Evolutionary conservation across 2,329 filamentous ascomycete genomes (phyloP), one percentile per base, ranked within the genome.

Genomic region (Thelonectria blattea): DNA sequence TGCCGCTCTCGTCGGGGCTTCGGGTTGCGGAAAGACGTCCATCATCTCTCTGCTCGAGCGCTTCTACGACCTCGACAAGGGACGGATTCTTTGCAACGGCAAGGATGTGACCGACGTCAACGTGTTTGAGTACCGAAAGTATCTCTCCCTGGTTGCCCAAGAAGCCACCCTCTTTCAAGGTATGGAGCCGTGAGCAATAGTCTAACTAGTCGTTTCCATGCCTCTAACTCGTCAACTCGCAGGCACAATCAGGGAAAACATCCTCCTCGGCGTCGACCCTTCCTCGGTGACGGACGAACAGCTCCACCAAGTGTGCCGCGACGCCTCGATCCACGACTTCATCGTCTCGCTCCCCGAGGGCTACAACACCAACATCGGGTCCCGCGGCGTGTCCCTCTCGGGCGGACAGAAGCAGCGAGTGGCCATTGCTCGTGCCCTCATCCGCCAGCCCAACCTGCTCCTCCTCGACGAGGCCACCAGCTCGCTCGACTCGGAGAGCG

Each of bases 381-480:
- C 86, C 56, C 83, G 85, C 49, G 90, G 90, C 15, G 84, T 88
- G 0, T 85, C 83, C 0, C 77, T 91, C 5, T 89, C 86, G 0
- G 89, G 89, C n/a, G 89, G 89, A 0, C 89, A 91, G 76, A 88
- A 88, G 63, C 89, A 92, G 75, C 84, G 89, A 17, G 75, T 92
- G 8, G 84, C 86, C 11, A 91, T 91, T 58, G 89, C 90, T 0
- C 81, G 90, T 3, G 89, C 90, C 1, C 79, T 92, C 1, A 83
- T 90, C 3, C 81, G 89, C 3, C 77, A 85, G n/a, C 90, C 90
- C 0, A 79, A 84, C 48, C 78, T 92, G 3, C 74, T 92, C 48
- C 81, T 92, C 5, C 81, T 92, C 5, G 90, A 92, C 70, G 90
- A 92, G 75, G 89, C 89, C 3, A 92, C 90, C 0, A 88, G 85